A percentile compares a stretch with the other conserved stretches of the same genome.
phyloP scores from a whole-genome alignment of 2,329 filamentous ascomycete species.

The Phoma sp. region DNA sequence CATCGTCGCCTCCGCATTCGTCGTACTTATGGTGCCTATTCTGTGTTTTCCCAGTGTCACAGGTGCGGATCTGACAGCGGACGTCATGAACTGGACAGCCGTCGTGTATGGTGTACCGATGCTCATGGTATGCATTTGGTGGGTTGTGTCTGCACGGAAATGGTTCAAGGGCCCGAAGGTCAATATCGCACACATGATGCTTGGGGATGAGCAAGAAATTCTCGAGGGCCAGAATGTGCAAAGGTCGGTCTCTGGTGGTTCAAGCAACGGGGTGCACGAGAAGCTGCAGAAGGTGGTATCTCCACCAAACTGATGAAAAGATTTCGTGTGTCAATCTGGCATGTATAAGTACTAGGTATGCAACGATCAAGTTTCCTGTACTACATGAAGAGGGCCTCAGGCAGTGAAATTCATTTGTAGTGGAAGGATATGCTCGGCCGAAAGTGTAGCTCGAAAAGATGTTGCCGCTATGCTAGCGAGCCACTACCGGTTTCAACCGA shows the following conservation, averaged over 20 bases:
- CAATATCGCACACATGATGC: conserved; percentile 66
- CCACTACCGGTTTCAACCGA: too few relatives aligned
- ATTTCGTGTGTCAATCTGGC: not conserved
- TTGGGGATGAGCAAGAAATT: conserved; percentile 49
- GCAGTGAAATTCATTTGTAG: too few relatives aligned
- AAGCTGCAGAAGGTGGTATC: conserved; percentile 10
- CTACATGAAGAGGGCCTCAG: not conserved
- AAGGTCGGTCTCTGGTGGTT: not conserved
- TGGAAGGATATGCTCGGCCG: not conserved
- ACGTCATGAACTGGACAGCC: conserved; percentile 73
- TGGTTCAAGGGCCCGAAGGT: conserved; percentile 77
- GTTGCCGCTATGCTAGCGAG: too few relatives aligned
- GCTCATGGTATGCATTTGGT: conserved; percentile 67
- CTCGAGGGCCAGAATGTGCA: conserved; percentile 42
- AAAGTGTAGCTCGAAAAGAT: too few relatives aligned
- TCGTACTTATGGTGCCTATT: conserved; percentile 72
- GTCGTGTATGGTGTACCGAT: conserved; percentile 72
- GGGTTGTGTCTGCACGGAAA: conserved; percentile 67
- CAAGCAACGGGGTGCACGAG: conserved; percentile 2
- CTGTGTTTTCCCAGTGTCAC: conserved; percentile 69
- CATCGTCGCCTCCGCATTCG: conserved; percentile 64
- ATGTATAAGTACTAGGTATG: not conserved
- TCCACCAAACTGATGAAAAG: not conserved
- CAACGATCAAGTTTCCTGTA: not conserved
- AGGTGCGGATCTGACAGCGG: conserved; percentile 60